Conservation (phyloP, 257 asterid species). For the Fraxinus quadrangulata region DNA sequence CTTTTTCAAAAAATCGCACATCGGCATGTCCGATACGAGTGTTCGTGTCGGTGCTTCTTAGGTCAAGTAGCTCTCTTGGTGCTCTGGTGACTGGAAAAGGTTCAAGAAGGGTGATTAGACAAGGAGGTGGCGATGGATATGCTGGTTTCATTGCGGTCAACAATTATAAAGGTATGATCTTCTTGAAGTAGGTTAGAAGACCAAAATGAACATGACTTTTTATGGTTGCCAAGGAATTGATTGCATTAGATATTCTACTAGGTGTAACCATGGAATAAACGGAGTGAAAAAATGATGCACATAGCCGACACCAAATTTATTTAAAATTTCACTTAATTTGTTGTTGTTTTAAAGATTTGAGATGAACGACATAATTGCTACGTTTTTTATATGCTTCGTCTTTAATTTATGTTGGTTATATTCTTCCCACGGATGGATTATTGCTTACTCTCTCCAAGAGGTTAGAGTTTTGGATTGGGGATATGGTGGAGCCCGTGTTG, state of each 20-base stretch:
- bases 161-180: neutral
- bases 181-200: neutral
- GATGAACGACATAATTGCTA: neutral
- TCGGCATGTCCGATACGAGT: no score
- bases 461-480: neutral
- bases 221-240: neutral
- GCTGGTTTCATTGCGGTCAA: no score
- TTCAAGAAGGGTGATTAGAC: no score
- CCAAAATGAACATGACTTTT: neutral
- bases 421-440: neutral
- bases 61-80: no score
- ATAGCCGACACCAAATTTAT: neutral
- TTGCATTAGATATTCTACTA: neutral
- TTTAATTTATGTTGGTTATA: neutral
- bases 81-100: no score
- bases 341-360: neutral
- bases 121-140: no score
- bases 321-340: neutral
- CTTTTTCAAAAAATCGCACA: no score
- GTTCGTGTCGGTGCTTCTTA: no score
- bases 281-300: neutral
- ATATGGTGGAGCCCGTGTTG: neutral
- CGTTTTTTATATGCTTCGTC: neutral
- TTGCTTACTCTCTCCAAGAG: neutral
- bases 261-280: neutral